phyloP scores from a whole-genome alignment of 345 rosid genomes.

The Syzygium aqueum region DNA sequence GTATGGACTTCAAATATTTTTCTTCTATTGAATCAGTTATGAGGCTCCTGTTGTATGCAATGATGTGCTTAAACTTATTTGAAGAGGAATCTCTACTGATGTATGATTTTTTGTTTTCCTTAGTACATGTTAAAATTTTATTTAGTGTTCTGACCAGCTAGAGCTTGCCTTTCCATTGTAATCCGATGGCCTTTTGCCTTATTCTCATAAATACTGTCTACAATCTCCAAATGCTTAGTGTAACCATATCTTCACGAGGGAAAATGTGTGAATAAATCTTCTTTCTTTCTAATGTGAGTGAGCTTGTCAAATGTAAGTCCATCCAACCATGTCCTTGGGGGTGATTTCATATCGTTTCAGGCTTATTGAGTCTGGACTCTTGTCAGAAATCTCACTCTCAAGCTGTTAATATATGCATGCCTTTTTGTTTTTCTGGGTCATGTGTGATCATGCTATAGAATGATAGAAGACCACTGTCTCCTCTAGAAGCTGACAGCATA shows the following conservation, averaged over 20 bases:
- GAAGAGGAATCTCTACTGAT: background rate
- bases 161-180: background rate
- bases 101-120: background rate
- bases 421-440: background rate
- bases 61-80: background rate
- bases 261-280: background rate
- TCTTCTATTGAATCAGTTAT: background rate
- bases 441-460: background rate
- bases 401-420: background rate
- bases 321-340: background rate
- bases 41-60: background rate
- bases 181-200: background rate
- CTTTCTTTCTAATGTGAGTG: background rate
- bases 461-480: background rate
- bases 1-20: background rate
- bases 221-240: background rate
- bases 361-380: background rate
- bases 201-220: background rate
- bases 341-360: background rate
- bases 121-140: background rate
- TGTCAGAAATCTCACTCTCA: background rate
- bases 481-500: background rate
- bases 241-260: background rate
- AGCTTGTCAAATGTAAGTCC: background rate
- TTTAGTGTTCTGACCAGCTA: background rate